Evolutionary conservation across 768 basidiomycete genomes (phyloP), one percentile per base, ranked within the genome.

Genomic region (Paxillus rubicundulus): DNA sequence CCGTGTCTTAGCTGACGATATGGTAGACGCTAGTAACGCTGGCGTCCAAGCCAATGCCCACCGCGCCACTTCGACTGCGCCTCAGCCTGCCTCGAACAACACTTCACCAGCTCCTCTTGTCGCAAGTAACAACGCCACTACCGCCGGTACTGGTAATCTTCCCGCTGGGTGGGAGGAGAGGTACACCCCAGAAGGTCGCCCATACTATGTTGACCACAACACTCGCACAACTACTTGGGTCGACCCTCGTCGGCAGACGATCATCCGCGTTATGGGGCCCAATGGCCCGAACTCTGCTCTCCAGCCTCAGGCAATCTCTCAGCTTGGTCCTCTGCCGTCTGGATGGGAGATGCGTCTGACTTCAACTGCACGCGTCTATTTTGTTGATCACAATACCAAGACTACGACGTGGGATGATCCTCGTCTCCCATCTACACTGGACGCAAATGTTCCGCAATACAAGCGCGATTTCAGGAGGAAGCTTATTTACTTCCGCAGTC

Each of bases 311-410:
- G 88, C 94, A 9, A 96, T 98, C 51, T 91, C 92, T 10, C 96
- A 98, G 66, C 87, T 99, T 20, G 97, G 97, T 3, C 97, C 97
- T 27, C 72, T 99, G 18, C 97, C 97, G 4, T 94, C 91, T 38
- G 97, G 97, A 50, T 99, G 97, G 97, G 97, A 99, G 72, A 99
- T 99, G 97, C 92, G 97, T 42, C 87, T 99, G 47, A 99, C 97
- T 6, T 87, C 91, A 4, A 98, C 97, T 1, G 96, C 97, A 2
- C 87, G 97, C 44, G 97, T 99, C 7, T 99, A 99, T 77, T 99
- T 99, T 67, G 97, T 99, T 48, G 97, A 99, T 70, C 97, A 99
- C 76, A 98, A 98, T 74, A 98, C 97, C 50, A 98, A 98, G 82
- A 99, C 97, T 30, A 99, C 97, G 28, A 99, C 97, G 1, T 99